These are phyloP conservation scores for Stylonectria norvegica DNA, from an alignment of 2,329 filamentous ascomycete species.

Conservation along the genomic window DNA sequence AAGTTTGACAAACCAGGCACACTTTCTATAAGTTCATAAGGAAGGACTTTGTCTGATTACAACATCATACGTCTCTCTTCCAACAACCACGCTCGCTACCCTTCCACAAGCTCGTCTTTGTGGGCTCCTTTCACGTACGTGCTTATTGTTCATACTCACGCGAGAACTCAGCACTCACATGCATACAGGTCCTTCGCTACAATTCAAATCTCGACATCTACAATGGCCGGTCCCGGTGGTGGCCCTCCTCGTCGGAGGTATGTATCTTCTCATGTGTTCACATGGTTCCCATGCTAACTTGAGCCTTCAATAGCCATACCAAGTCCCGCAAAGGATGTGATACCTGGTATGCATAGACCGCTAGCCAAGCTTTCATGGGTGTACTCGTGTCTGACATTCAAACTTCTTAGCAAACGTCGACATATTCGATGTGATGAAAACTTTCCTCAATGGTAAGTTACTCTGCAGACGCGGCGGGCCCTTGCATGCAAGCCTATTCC, in stretches of 20 bases:
- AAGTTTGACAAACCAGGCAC: constrained; percentile 13
- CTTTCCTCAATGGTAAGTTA: constrained; percentile 87
- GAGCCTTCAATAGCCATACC: constrained; percentile 69
- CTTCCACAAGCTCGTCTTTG: constrained; percentile 28
- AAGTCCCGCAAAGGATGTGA: constrained; percentile 99
- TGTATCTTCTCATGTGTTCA: constrained; percentile 23
- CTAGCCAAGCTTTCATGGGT: background rate
- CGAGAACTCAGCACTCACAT: constrained; percentile 13
- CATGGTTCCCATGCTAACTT: constrained; percentile 22
- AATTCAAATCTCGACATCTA: constrained; percentile 34
- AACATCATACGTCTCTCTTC: constrained; percentile 13
- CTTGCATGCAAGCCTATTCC: background rate
- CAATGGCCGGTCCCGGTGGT: constrained; percentile 92
- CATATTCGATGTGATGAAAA: constrained; percentile 98
- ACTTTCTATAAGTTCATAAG: constrained; percentile 14
- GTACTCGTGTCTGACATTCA: constrained; percentile 11
- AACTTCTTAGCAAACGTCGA: constrained; percentile 66
- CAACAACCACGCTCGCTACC: constrained; percentile 39
- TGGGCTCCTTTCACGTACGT: constrained; percentile 32
- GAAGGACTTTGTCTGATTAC: constrained; percentile 13
- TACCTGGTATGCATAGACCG: constrained; percentile 61
- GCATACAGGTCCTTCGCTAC: constrained; percentile 25
- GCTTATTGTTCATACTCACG: constrained; percentile 1
- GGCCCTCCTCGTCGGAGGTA: constrained; percentile 77
- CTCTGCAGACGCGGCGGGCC: background rate